These are phyloP conservation scores for Sugiyamaella novakii DNA, from an alignment of 1,139 yeast species.

Conservation along the genomic window DNA sequence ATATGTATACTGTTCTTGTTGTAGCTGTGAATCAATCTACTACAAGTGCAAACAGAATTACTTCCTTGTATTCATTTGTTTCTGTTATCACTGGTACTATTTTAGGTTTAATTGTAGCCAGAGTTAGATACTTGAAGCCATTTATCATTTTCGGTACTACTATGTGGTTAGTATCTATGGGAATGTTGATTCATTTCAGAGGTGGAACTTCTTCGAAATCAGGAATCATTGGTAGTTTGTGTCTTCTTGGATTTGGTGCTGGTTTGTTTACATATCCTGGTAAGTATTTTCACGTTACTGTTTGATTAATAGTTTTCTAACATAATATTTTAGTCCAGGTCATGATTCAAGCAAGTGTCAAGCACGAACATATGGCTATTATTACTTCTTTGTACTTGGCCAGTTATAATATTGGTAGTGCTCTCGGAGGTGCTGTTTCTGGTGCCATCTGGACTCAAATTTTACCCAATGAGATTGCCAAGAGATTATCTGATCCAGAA, in stretches of 20 bases:
- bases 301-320: too few species aligned
- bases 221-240: slow-evolving; percentile 69
- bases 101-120: slow-evolving; percentile 56
- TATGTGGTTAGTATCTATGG: slow-evolving; percentile 60
- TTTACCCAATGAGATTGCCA: slow-evolving; percentile 41
- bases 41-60: slow-evolving; percentile 66
- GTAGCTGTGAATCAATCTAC: slow-evolving; percentile 62
- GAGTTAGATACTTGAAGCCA: slow-evolving; percentile 56
- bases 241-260: slow-evolving; percentile 71
- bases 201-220: slow-evolving; percentile 52
- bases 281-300: too few species aligned
- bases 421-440: slow-evolving; percentile 50
- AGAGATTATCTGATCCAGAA: slow-evolving; percentile 35
- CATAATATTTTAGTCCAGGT: too few species aligned
- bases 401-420: slow-evolving; percentile 49
- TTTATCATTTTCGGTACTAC: slow-evolving; percentile 61
- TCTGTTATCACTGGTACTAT: slow-evolving; percentile 63
- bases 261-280: slow-evolving; percentile 70
- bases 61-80: slow-evolving; percentile 64
- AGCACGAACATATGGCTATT: slow-evolving; percentile 53
- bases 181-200: slow-evolving; percentile 59
- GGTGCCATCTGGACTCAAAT: slow-evolving; percentile 54
- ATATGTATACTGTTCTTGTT: slow-evolving; percentile 61
- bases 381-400: slow-evolving; percentile 50
- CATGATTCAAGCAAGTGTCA: slow-evolving; percentile 61